A percentile compares a stretch with the other conserved stretches of the same genome.
Evolutionary conservation across 116 monocot genomes (phyloP).

Genomic region (Papilionanthe hybrid): DNA sequence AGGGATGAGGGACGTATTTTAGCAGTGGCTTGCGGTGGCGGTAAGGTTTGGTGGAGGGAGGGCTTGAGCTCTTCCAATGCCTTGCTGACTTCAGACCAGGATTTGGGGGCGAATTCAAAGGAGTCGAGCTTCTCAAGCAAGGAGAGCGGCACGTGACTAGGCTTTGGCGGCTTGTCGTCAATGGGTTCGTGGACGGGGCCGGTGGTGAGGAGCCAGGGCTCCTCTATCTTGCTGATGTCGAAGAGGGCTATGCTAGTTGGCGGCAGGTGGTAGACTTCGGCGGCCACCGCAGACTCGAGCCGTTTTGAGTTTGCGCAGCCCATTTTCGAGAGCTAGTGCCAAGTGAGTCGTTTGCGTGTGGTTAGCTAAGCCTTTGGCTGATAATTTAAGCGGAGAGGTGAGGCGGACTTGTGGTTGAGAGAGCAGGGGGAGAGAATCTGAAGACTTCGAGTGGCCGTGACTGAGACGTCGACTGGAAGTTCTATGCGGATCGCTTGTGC

Average conservation of each 20-base stretch:
- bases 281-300: slow-evolving; percentile 26
- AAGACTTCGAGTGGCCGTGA: slow-evolving; percentile 2
- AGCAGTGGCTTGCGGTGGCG: not conserved
- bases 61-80: slow-evolving; percentile 76
- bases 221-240: slow-evolving; percentile 68
- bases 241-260: slow-evolving; percentile 72
- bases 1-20: not conserved
- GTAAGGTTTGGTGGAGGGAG: slow-evolving; percentile 11
- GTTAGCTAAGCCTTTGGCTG: too few species aligned
- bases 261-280: slow-evolving; percentile 62
- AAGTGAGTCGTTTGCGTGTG: not conserved
- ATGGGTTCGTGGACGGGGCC: not conserved
- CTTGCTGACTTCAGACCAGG: slow-evolving; percentile 95
- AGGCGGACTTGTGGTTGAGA: too few species aligned
- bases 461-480: not conserved
- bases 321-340: slow-evolving; percentile 23
- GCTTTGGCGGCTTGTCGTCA: slow-evolving; percentile 18
- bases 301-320: slow-evolving; percentile 75
- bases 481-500: not conserved
- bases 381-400: not conserved
- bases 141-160: slow-evolving; percentile 25
- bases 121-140: slow-evolving; percentile 78
- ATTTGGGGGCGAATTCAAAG: slow-evolving; percentile 48
- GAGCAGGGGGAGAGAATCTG: too few species aligned
- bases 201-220: slow-evolving; percentile 69